Base-by-base conservation (phyloP, 768 basidiomycete species). In the Collybia nuda region DNA sequence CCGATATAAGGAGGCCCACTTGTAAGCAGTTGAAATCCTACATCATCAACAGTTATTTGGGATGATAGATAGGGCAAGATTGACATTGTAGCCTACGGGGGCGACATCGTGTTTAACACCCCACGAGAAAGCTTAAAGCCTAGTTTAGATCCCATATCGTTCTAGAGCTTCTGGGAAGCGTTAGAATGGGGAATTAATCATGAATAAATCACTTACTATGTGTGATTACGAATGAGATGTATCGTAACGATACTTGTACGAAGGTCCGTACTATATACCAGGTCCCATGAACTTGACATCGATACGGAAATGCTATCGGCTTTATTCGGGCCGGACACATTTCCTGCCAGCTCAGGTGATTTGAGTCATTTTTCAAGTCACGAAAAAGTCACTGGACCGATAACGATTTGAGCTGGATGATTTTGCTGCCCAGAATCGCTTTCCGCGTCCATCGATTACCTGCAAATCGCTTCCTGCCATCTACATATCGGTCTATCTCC, bases 21-120 rank as follows among this genome's bases (percentile, higher is more conserved):
- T 68, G 47, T 81, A 77, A 14, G 82, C 84, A 28, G 70, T 70
- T 1, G 83, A 77, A 41, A 86, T 83, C 12, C 84, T 84, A 58
- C 37, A 38, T 21, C 28, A 12, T 38, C 40, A 40, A 23, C 36
- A 40, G 17, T 23, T 28, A 28, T 44, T 26, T 48, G 18, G 21
- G n/a, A 26, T 14, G 8, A 14, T 19, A 22, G n/a, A 21, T 35
- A 12, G 1, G 11, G 24, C 19, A 32, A 6, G 9, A 12, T 24
- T 17, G 2, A 5, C 17, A 19, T 14, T 6, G n/a, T 23, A 24
- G 56, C 74, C 32, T 56, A 79, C 78, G 78, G 78, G 41, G 78
- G 79, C 5, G 69, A 59, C 15, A 76, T 75, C 23, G 78, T 78
- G 32, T 61, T 64, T n/a, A 72, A 53, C 6, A 74, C 73, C 8